phyloP scores from a whole-genome alignment of 441 rosid genomes.

The Populus hybrid region DNA sequence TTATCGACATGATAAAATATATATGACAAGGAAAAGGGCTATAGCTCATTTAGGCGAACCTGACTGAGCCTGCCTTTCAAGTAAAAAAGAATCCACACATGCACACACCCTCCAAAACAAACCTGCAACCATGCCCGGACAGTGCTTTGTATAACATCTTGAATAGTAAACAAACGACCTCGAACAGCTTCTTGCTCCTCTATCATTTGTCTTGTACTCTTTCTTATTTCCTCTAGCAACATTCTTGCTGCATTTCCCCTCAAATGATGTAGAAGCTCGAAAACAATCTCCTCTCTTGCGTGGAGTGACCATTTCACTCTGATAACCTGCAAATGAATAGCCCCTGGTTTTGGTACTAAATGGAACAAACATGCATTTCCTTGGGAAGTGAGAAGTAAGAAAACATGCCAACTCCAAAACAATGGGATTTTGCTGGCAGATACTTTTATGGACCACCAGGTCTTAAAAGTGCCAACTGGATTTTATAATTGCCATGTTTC shows the following conservation, averaged over 20 bases:
- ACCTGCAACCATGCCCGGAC: slow-evolving; percentile 99
- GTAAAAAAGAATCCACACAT: too few species aligned
- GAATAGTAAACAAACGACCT: slow-evolving; percentile 92
- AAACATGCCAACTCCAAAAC: not conserved
- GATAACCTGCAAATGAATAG: slow-evolving; percentile 52
- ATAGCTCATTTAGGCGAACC: too few species aligned
- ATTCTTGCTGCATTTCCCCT: slow-evolving; percentile 53
- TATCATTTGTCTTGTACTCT: slow-evolving; percentile 81
- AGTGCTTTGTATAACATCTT: slow-evolving; percentile 94
- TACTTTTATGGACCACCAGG: not conserved
- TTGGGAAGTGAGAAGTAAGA: not conserved
- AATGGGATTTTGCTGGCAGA: not conserved
- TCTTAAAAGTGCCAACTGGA: not conserved
- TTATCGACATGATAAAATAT: too few species aligned
- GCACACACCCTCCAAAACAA: not conserved
- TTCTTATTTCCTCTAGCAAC: slow-evolving; percentile 58
- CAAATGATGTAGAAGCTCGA: slow-evolving; percentile 86
- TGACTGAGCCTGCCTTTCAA: too few species aligned
- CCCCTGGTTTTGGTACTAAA: not conserved
- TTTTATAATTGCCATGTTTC: not conserved
- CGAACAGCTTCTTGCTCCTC: slow-evolving; percentile 99
- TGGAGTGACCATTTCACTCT: slow-evolving; percentile 99
- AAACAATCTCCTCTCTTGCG: slow-evolving; percentile 93
- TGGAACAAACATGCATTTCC: not conserved
- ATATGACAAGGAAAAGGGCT: too few species aligned